Evolutionary conservation across 1,284 basidiomycete species (phyloP), one percentile per base, ranked within the genome.

Genomic region (Moesziomyces sp.): DNA sequence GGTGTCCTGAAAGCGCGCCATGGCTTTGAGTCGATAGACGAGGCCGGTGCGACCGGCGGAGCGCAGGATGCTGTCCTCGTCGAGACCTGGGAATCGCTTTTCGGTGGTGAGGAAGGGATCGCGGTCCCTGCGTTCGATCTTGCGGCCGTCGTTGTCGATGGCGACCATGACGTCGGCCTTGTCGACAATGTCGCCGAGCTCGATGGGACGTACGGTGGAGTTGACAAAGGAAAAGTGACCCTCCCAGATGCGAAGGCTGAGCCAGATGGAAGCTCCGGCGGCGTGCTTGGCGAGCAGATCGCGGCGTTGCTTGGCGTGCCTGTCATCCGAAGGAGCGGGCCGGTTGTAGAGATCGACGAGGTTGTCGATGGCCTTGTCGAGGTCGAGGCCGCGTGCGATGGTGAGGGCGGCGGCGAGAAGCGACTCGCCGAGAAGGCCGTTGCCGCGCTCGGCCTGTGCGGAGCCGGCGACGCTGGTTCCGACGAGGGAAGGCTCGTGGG

Each of bases 161-260:
- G 66, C 66, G 13, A 74, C 52, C 52, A 74, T 52, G 42, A 42
- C 46, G 21, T 63, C 45, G 28, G 66, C 62, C 34, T 58, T 69
- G 23, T 34, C 46, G 0, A 46, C 50, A 7, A 74, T 28, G 21
- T 60, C 58, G 46, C 38, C 46, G 43, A 69, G 58, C 18, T 66
- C 52, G 18, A 74, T 62, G 30, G 72, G 72, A 18, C 66, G 66
- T 1, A 74, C 55, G 46, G 66, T 62, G 46, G 72, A 60, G 40
- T 65, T 70, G 49, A 70, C 65, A 30, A 74, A 63, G 13, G 59
- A 69, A 26, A 69, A 74, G 28, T 74, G 72, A 16, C 72, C 72
- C 55, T 74, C 62, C 72, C 72, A 74, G 30, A 74, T 61, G 49
- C 72, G 59, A 26, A 74, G 28, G n/a, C 62, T 63, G 46, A 66